phyloP scores from a whole-genome alignment of 306 rosid genomes.

The Citrullus colocynthis region DNA sequence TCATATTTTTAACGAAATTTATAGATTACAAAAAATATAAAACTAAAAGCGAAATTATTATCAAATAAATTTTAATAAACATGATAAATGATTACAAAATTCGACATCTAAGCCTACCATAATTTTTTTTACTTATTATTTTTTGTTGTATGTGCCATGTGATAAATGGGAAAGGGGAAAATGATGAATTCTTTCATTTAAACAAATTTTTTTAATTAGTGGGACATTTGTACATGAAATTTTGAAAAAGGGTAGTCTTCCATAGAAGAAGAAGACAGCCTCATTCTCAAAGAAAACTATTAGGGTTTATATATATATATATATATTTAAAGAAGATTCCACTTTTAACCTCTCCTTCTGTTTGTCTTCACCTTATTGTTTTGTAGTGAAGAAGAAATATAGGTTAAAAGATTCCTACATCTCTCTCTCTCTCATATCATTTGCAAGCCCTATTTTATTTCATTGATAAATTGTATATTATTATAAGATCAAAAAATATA shows the following conservation, averaged over 20 bases:
- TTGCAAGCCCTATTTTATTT: background rate
- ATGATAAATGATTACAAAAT: background rate
- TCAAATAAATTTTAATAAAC: background rate
- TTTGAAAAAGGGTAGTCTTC: background rate
- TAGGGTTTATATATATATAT: background rate
- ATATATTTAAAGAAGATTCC: constrained; percentile 26
- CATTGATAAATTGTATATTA: background rate
- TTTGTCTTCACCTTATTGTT: constrained; percentile 34
- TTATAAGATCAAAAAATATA: background rate
- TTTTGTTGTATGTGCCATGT: background rate
- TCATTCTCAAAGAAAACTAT: constrained; percentile 16
- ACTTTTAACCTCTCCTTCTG: background rate
- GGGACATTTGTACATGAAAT: background rate
- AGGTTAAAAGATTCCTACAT: constrained; percentile 23
- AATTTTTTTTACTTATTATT: background rate
- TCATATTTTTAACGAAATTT: background rate
- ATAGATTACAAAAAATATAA: background rate
- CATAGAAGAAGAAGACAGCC: background rate
- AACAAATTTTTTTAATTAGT: background rate
- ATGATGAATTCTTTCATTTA: background rate
- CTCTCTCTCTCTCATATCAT: constrained; percentile 19
- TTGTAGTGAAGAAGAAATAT: constrained; percentile 16
- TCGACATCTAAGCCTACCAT: background rate
- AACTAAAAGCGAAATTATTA: background rate
- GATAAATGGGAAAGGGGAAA: background rate